Evolutionary conservation across 106 monocot genomes (phyloP).

Genomic region (Dendrobium chrysotoxum): DNA sequence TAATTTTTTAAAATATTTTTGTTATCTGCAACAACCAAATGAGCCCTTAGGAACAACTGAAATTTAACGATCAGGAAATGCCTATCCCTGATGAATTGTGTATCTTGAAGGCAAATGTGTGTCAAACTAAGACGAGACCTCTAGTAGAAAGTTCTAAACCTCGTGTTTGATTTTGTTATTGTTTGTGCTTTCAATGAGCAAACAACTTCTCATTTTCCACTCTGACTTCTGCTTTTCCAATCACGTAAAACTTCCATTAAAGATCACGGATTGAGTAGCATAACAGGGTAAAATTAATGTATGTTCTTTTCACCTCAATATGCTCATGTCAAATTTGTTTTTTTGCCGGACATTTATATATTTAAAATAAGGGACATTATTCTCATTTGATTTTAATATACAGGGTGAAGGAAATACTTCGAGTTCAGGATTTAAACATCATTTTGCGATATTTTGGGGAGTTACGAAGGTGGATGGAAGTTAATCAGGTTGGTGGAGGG

Average conservation of each 20-base stretch:
- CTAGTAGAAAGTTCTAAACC: background rate
- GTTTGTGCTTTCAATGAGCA: background rate
- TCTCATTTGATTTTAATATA: background rate
- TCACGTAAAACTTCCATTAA: background rate
- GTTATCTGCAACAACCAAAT: too few species aligned
- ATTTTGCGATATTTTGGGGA: conserved; percentile 1
- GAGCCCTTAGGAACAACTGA: too few species aligned
- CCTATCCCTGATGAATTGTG: too few species aligned
- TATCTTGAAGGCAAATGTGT: too few species aligned
- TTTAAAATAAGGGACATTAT: background rate
- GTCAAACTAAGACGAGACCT: background rate
- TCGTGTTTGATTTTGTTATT: background rate
- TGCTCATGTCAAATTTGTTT: background rate
- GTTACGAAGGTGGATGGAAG: background rate
- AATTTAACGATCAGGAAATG: too few species aligned
- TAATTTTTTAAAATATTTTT: background rate
- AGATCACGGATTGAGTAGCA: too few species aligned
- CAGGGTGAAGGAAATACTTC: background rate
- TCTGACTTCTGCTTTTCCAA: background rate
- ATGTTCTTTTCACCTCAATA: background rate
- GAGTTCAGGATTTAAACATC: conserved; percentile 2
- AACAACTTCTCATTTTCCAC: background rate
- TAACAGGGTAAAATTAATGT: background rate
- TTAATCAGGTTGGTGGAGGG: background rate
- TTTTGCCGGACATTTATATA: background rate